Evolutionary conservation across 495 filamentous ascomycete species (phyloP).

Genomic region (Annulohypoxylon moriforme): DNA sequence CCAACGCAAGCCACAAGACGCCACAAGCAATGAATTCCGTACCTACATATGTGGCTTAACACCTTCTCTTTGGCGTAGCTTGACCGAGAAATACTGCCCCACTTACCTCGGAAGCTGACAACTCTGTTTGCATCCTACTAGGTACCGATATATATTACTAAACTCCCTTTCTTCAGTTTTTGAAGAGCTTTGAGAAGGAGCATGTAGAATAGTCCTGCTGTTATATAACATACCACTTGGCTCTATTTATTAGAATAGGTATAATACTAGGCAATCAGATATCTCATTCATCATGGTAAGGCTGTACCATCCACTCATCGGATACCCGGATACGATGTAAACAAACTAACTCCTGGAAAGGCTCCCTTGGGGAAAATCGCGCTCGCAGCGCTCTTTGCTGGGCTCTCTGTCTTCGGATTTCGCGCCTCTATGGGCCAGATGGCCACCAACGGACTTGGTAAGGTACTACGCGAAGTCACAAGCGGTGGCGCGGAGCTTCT

Average conservation of each 20-base stretch:
- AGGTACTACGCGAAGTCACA: slow-evolving; percentile 22
- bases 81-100: neutral
- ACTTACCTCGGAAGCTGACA: slow-evolving; percentile 5
- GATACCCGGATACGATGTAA: neutral
- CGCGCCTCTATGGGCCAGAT: slow-evolving; percentile 34
- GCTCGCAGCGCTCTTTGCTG: slow-evolving; percentile 39
- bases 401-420: slow-evolving; percentile 41
- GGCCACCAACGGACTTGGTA: slow-evolving; percentile 34
- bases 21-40: no score
- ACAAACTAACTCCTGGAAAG: slow-evolving; percentile 20
- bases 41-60: neutral
- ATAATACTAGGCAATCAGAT: neutral
- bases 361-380: slow-evolving; percentile 37
- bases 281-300: slow-evolving; percentile 28
- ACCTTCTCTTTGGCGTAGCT: neutral
- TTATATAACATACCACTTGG: neutral
- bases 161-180: neutral
- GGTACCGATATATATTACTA: neutral
- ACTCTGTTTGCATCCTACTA: neutral
- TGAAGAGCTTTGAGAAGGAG: neutral
- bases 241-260: neutral
- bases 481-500: slow-evolving; percentile 15
- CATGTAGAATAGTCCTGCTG: neutral
- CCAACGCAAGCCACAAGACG: no score
- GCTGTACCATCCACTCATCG: neutral